phyloP scores from a whole-genome alignment of 2,329 filamentous ascomycete species.

The Magnaporthiopsis rhizophila region DNA sequence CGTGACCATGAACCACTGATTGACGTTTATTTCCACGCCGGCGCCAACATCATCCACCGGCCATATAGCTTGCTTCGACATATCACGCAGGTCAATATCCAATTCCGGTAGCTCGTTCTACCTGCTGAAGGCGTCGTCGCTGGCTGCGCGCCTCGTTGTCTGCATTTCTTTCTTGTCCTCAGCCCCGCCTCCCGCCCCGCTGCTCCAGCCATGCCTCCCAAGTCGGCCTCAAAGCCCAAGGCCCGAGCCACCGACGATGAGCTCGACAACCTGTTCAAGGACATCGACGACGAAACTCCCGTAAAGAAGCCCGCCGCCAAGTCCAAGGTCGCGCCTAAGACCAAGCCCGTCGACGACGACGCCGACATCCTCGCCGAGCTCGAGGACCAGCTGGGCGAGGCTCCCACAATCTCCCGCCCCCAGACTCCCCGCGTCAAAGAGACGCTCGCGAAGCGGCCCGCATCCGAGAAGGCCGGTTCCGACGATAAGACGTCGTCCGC shows the following conservation, averaged over 20 bases:
- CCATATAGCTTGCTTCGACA: neutral
- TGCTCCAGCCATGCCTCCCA: conserved; percentile 45
- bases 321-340: conserved; percentile 34
- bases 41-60: neutral
- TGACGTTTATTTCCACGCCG: neutral
- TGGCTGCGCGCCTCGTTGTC: neutral
- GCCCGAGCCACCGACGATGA: conserved; percentile 50
- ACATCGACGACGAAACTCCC: conserved; percentile 46
- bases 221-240: conserved; percentile 39
- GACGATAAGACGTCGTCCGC: conserved; percentile 50
- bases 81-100: neutral
- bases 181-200: neutral
- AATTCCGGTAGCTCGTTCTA: neutral
- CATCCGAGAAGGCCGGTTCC: conserved; percentile 43
- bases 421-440: conserved; percentile 71
- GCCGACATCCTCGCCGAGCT: conserved; percentile 83
- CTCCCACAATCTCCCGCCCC: conserved; percentile 63
- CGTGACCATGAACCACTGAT: neutral
- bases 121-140: neutral
- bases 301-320: conserved; percentile 23
- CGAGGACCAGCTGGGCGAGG: conserved; percentile 65
- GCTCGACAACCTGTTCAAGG: conserved; percentile 58
- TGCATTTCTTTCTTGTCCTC: neutral
- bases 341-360: conserved; percentile 35
- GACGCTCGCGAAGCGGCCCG: conserved; percentile 33